Conservation (phyloP, 2,329 filamentous ascomycete species). For the Aureobasidium sp. region DNA sequence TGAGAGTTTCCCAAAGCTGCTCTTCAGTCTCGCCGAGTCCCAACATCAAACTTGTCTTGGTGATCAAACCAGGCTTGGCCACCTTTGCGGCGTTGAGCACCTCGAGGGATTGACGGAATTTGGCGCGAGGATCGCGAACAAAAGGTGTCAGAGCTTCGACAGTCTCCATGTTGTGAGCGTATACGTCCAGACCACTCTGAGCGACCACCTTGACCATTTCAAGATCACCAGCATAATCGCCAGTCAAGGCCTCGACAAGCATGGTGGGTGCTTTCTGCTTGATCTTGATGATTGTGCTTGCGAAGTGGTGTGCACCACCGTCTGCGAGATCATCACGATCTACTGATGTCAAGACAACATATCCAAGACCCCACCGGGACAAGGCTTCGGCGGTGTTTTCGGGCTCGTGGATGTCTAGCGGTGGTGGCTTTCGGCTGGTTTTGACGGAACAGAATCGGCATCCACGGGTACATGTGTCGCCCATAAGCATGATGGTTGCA, state of each 20-base stretch:
- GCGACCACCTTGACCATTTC: slow-evolving; percentile 85
- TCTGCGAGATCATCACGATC: slow-evolving; percentile 89
- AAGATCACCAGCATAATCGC: slow-evolving; percentile 77
- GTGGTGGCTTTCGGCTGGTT: slow-evolving; percentile 67
- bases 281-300: slow-evolving; percentile 89
- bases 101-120: slow-evolving; percentile 74
- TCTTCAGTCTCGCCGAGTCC: slow-evolving; percentile 87
- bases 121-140: slow-evolving; percentile 83
- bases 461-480: slow-evolving; percentile 92
- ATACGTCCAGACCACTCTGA: slow-evolving; percentile 84
- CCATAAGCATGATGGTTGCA: slow-evolving; percentile 99
- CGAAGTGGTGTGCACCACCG: slow-evolving; percentile 82
- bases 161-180: slow-evolving; percentile 95
- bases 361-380: slow-evolving; percentile 86
- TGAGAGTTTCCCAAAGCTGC: slow-evolving; percentile 72
- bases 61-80: slow-evolving; percentile 70
- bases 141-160: slow-evolving; percentile 83
- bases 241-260: slow-evolving; percentile 76
- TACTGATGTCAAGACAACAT: slow-evolving; percentile 89
- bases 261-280: slow-evolving; percentile 66
- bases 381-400: slow-evolving; percentile 95
- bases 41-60: slow-evolving; percentile 98
- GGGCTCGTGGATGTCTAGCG: slow-evolving; percentile 90
- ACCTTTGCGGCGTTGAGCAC: slow-evolving; percentile 79
- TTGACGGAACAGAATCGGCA: slow-evolving; percentile 98